These are phyloP conservation scores for Rhododendron molle DNA, from an alignment of 148 eudicot species.

Conservation along the genomic window DNA sequence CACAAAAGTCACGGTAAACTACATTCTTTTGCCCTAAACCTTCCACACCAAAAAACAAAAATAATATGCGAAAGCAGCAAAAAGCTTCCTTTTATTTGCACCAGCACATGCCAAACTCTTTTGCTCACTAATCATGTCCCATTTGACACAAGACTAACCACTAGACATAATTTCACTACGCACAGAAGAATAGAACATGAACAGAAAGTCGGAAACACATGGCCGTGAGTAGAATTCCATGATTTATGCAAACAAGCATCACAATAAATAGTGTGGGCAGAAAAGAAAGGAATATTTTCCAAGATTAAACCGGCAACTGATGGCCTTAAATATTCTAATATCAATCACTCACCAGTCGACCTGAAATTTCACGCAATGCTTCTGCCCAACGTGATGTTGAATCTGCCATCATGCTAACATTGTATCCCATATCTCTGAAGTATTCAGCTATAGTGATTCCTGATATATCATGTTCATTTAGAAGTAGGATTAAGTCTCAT, in stretches of 20 bases:
- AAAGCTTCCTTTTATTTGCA: neutral
- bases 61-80: neutral
- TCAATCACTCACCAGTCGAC: slow-evolving; percentile 71
- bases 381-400: slow-evolving; percentile 99
- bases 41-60: neutral
- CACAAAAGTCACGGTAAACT: neutral
- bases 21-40: neutral
- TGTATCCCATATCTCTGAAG: slow-evolving; percentile 99
- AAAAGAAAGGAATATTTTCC: neutral
- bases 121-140: neutral
- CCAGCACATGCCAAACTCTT: neutral
- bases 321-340: neutral
- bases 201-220: neutral
- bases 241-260: neutral
- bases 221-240: neutral
- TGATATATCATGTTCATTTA: slow-evolving; percentile 19
- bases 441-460: slow-evolving; percentile 98
- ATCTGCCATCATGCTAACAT: slow-evolving; percentile 99
- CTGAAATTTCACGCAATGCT: slow-evolving; percentile 99
- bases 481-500: slow-evolving; percentile 2
- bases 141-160: neutral
- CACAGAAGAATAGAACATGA: neutral
- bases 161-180: neutral
- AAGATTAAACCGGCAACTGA: neutral
- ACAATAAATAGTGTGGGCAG: slow-evolving; percentile 4